Conservation (phyloP, 139 green algal genomes). For the Closterium sp. region DNA sequence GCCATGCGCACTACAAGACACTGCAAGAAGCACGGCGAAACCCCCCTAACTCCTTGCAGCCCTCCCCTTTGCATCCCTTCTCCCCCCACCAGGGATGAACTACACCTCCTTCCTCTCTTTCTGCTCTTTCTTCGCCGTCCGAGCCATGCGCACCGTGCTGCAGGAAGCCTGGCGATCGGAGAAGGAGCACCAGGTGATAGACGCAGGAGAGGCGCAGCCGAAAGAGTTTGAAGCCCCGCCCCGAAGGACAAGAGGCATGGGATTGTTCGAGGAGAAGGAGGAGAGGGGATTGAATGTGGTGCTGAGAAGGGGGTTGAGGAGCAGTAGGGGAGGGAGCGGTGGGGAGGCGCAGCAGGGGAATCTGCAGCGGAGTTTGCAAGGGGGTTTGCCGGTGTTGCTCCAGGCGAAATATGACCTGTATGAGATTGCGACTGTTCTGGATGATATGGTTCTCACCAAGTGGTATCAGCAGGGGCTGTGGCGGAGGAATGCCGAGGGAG, state of each 20-base stretch:
- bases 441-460: neutral
- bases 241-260: too few relatives aligned
- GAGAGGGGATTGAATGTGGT: neutral
- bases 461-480: conserved; percentile 15
- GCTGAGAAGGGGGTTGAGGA: neutral
- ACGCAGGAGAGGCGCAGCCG: neutral
- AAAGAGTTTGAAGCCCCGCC: too few relatives aligned
- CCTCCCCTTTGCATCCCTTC: too few relatives aligned
- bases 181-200: neutral
- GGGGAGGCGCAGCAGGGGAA: neutral
- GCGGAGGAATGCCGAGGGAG: conserved; percentile 1
- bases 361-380: neutral
- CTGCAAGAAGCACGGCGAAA: too few relatives aligned
- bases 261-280: neutral
- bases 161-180: neutral
- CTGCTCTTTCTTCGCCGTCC: neutral
- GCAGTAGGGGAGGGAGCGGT: neutral
- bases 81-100: neutral
- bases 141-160: neutral
- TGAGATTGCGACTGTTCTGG: neutral
- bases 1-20: too few relatives aligned
- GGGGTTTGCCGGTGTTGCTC: neutral
- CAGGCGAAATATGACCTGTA: neutral
- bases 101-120: neutral
- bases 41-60: too few relatives aligned